A percentile compares a stretch with the other conserved stretches of the same genome.
phyloP scores from a whole-genome alignment of 2,329 filamentous ascomycete species.

The Westerdykella sp. region DNA sequence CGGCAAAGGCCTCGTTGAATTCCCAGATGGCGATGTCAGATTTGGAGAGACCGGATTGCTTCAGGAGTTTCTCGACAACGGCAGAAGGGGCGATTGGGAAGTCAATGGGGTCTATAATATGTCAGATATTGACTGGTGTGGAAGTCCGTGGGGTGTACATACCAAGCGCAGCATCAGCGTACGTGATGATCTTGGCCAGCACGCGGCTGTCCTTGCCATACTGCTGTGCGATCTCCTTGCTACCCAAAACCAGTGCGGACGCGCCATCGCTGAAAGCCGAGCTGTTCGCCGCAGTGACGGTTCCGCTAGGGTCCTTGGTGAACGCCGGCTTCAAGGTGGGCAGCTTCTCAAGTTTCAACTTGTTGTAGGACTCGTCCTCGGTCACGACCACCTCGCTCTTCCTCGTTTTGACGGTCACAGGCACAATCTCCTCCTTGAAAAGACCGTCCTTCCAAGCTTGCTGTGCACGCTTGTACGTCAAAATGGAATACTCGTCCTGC shows the following conservation, averaged over 20 bases:
- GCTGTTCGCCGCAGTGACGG: conserved; percentile 89
- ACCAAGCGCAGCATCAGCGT: conserved; percentile 76
- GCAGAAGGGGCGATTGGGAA: conserved; percentile 91
- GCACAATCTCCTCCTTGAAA: conserved; percentile 85
- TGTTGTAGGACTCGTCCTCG: conserved; percentile 83
- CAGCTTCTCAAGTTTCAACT: conserved; percentile 81
- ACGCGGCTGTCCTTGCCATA: conserved; percentile 74
- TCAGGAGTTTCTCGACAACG: conserved; percentile 82
- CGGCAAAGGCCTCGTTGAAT: conserved; percentile 97
- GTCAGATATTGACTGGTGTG: conserved; percentile 5
- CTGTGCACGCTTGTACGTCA: conserved; percentile 83
- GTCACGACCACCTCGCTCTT: conserved; percentile 73
- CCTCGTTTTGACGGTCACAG: conserved; percentile 75
- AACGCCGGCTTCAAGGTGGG: conserved; percentile 86
- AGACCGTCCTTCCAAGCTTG: conserved; percentile 76
- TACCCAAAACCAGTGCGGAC: conserved; percentile 79
- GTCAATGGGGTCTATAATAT: conserved; percentile 64
- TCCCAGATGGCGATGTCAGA: conserved; percentile 94
- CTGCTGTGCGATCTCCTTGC: conserved; percentile 70
- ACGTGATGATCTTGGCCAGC: conserved; percentile 77
- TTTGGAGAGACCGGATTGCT: conserved; percentile 82
- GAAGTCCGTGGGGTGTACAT: conserved; percentile 3
- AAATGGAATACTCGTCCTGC: conserved; percentile 87
- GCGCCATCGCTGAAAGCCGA: conserved; percentile 94
- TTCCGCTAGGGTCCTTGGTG: conserved; percentile 78